Evolutionary conservation across 2,329 filamentous ascomycete genomes (phyloP).

Genomic region (Penicillium capsulatum): DNA sequence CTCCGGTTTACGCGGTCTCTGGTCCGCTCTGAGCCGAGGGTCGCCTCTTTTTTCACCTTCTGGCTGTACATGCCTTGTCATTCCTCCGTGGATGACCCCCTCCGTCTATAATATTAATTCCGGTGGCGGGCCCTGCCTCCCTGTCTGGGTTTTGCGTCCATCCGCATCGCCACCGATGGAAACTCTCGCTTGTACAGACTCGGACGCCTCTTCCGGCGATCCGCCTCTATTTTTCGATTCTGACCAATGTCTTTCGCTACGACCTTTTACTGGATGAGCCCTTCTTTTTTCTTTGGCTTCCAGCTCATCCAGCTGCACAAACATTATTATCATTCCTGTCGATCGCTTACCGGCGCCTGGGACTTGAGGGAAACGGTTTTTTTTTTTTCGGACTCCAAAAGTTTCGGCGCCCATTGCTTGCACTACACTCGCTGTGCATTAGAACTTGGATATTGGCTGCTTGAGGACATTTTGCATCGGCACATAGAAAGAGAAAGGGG

Average conservation of each 20-base stretch:
- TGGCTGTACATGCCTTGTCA: conserved; percentile 39
- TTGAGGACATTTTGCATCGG: conserved; percentile 30
- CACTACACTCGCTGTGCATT: conserved; percentile 41
- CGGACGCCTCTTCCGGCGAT: conserved; percentile 15
- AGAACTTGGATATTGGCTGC: conserved; percentile 25
- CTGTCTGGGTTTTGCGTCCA: conserved; percentile 10
- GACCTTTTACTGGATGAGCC: conserved; percentile 30
- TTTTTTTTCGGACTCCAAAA: conserved; percentile 24
- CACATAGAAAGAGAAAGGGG: conserved; percentile 31
- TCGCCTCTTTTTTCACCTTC: conserved; percentile 17
- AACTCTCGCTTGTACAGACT: conserved; percentile 39
- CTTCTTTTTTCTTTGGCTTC: conserved; percentile 25
- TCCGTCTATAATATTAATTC: conserved; percentile 43
- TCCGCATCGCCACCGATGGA: conserved; percentile 24
- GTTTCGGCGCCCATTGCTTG: conserved; percentile 30
- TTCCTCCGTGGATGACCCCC: conserved; percentile 12
- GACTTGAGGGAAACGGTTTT: conserved; percentile 24
- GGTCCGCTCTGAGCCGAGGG: conserved; percentile 20
- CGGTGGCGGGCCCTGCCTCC: conserved; percentile 22
- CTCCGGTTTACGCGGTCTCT: conserved; percentile 22
- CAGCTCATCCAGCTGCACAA: conserved; percentile 31
- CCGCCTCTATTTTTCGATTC: conserved; percentile 26
- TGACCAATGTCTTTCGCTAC: conserved; percentile 34
- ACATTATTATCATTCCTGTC: conserved; percentile 36
- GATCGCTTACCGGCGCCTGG: conserved; percentile 40